Evolutionary conservation across 2,329 filamentous ascomycete genomes (phyloP).

Genomic region (Alternaria sp.): DNA sequence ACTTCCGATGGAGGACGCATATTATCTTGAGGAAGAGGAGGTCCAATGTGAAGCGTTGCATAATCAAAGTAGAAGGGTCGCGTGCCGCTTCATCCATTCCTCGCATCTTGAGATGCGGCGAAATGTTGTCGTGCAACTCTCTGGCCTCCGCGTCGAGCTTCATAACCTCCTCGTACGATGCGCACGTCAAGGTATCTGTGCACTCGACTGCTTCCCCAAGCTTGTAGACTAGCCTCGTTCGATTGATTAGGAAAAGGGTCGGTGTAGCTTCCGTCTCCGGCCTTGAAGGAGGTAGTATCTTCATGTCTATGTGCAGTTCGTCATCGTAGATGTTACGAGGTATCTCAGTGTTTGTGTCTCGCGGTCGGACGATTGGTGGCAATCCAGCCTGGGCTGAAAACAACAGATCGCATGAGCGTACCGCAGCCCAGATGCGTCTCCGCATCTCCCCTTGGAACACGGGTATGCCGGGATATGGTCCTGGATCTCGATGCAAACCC

Average conservation of each 20-base stretch:
- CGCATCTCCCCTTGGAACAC: conserved; percentile 79
- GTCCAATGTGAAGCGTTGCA: conserved; percentile 84
- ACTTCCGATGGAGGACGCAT: conserved; percentile 88
- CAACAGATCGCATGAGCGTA: conserved; percentile 76
- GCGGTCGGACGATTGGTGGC: conserved; percentile 72
- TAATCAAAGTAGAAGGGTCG: conserved; percentile 73
- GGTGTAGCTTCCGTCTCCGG: conserved; percentile 76
- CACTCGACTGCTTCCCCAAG: conserved; percentile 76
- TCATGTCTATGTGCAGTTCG: conserved; percentile 75
- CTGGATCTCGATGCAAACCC: conserved; percentile 81
- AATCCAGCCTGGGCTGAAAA: conserved; percentile 76
- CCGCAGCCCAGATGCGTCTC: conserved; percentile 70
- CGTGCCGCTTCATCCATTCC: conserved; percentile 75
- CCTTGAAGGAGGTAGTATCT: conserved; percentile 71
- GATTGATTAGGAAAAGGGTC: conserved; percentile 80
- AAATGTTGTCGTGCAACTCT: conserved; percentile 69
- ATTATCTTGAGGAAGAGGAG: conserved; percentile 88
- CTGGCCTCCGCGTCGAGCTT: conserved; percentile 66
- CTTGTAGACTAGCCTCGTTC: conserved; percentile 71
- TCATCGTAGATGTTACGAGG: conserved; percentile 84
- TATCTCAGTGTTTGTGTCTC: conserved; percentile 77
- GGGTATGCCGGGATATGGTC: conserved; percentile 74
- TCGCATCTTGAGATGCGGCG: conserved; percentile 80
- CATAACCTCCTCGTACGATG: conserved; percentile 68
- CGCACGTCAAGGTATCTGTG: conserved; percentile 69